phyloP scores from a whole-genome alignment of 768 basidiomycete species.

The Crassisporium funariophilum region DNA sequence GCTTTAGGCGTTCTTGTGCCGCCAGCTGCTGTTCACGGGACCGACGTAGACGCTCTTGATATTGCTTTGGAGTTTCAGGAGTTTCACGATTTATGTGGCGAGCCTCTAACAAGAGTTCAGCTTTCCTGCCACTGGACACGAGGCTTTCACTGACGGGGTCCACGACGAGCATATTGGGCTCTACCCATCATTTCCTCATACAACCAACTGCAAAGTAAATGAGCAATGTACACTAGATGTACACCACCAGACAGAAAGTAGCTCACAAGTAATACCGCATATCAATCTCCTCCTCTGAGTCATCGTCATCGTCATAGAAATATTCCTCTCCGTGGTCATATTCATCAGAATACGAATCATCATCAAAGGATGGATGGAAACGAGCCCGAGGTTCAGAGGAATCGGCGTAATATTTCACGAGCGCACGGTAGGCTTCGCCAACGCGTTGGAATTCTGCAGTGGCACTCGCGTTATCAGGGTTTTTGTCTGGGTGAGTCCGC shows the following conservation, averaged over 20 bases:
- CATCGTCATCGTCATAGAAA: slow-evolving; percentile 29
- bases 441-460: slow-evolving; percentile 71
- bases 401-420: slow-evolving; percentile 56
- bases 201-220: slow-evolving; percentile 36
- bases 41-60: slow-evolving; percentile 50
- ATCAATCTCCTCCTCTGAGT: slow-evolving; percentile 21
- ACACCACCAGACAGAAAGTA: no score
- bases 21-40: slow-evolving; percentile 54
- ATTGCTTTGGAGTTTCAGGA: slow-evolving; percentile 60
- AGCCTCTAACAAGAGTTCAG: no score
- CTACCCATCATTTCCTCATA: slow-evolving; percentile 24
- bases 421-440: slow-evolving; percentile 65
- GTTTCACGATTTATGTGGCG: no score
- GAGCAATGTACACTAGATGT: no score
- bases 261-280: slow-evolving; percentile 41
- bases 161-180: slow-evolving; percentile 4
- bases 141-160: slow-evolving; percentile 9
- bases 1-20: slow-evolving; percentile 53
- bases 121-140: no score
- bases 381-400: slow-evolving; percentile 7
- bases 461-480: slow-evolving; percentile 62
- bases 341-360: slow-evolving; percentile 32
- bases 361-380: slow-evolving; percentile 13
- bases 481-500: slow-evolving; percentile 78
- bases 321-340: slow-evolving; percentile 43